phyloP scores from a whole-genome alignment of 169 alveolate genomes.

The Plasmodium vivax region DNA sequence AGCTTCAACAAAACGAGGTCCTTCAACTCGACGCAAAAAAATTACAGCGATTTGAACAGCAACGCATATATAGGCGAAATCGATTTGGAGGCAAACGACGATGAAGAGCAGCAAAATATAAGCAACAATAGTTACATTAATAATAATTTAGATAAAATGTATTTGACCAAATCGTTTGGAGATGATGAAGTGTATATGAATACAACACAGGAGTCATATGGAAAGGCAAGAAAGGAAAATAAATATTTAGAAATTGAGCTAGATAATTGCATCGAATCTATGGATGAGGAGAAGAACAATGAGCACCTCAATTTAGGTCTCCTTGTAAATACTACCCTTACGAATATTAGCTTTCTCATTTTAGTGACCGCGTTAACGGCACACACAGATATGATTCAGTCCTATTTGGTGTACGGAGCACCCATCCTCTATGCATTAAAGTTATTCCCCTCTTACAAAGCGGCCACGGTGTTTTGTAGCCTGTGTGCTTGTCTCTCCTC shows the following conservation, averaged over 20 bases:
- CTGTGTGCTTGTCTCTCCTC: conserved; percentile 51
- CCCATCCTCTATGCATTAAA: conserved; percentile 27
- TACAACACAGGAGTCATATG: background rate
- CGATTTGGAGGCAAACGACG: background rate
- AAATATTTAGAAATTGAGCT: conserved; percentile 30
- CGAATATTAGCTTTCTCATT: conserved; percentile 13
- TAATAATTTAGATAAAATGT: conserved; percentile 26
- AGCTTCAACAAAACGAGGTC: background rate
- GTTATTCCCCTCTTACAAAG: conserved; percentile 38
- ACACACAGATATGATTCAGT: conserved; percentile 11
- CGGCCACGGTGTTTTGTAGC: conserved; percentile 38
- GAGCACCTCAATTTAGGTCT: background rate
- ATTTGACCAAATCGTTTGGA: background rate
- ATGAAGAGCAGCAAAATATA: background rate
- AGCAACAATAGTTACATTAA: conserved; percentile 21
- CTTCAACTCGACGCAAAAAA: background rate
- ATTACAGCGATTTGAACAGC: background rate
- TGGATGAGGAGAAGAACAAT: conserved; percentile 8
- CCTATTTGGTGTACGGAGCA: conserved; percentile 46
- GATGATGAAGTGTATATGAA: background rate
- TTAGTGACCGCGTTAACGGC: conserved; percentile 27
- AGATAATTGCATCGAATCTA: conserved; percentile 21
- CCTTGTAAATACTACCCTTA: conserved; percentile 7
- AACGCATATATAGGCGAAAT: background rate
- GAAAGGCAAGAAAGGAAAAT: background rate